These are phyloP conservation scores for Hanseniaspora pseudoguilliermondii DNA, from an alignment of 805 yeast species.

Conservation along the genomic window DNA sequence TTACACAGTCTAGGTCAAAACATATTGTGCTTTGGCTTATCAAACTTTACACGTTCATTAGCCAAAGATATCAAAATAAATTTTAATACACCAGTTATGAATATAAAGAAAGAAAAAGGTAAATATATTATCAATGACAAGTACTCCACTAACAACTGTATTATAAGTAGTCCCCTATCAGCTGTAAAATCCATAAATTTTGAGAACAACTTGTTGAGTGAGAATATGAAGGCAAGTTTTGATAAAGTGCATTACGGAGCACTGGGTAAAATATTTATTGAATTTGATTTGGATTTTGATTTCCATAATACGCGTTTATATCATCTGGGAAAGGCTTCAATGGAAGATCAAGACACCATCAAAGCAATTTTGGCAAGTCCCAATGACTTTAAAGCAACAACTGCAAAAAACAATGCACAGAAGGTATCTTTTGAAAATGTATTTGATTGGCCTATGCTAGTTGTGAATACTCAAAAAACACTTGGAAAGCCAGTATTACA, in stretches of 20 bases:
- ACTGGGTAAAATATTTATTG: conserved; percentile 61
- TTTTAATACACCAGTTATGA: not conserved
- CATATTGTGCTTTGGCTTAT: conserved; percentile 47
- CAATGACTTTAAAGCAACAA: not conserved
- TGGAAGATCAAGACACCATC: not conserved
- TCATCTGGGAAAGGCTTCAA: conserved; percentile 2
- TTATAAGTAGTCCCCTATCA: conserved; percentile 63
- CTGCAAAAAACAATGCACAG: conserved; percentile 15
- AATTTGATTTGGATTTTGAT: conserved; percentile 57
- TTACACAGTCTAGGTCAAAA: conserved; percentile 69
- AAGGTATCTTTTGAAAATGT: conserved; percentile 2
- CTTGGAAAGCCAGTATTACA: conserved; percentile 41
- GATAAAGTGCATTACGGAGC: conserved; percentile 46
- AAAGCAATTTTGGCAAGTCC: not conserved
- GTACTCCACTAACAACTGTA: conserved; percentile 38
- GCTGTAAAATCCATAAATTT: conserved; percentile 32
- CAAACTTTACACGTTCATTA: conserved; percentile 28
- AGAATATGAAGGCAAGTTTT: conserved; percentile 32
- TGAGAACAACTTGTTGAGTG: conserved; percentile 49
- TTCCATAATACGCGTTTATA: conserved; percentile 25
- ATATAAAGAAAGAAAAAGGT: conserved; percentile 9
- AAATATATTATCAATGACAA: conserved; percentile 21
- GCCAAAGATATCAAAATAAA: conserved; percentile 13
- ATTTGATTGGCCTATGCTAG: conserved; percentile 41
- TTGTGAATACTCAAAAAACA: conserved; percentile 48